Conservation (phyloP, 78 protist genomes). For the Chrysochromulina parva region DNA sequence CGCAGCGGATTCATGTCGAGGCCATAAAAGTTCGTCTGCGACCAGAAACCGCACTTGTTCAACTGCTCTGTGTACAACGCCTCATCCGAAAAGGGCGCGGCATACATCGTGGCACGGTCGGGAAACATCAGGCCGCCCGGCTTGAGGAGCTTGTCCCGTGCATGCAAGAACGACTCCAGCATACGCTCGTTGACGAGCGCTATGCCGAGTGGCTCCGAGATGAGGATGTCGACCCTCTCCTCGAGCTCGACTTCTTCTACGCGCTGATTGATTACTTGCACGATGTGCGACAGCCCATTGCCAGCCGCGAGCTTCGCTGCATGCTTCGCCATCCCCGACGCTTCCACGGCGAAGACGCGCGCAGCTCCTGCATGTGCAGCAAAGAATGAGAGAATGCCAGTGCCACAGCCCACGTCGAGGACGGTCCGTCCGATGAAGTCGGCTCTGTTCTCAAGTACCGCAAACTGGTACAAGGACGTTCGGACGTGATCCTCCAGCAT, state of each 20-base stretch:
- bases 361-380: neutral
- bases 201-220: constrained; percentile 81
- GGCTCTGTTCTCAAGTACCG: constrained; percentile 45
- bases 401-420: constrained; percentile 61
- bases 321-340: constrained; percentile 68
- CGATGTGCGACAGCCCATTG: constrained; percentile 49
- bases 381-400: constrained; percentile 30
- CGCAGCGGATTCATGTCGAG: constrained; percentile 25
- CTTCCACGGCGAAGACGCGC: constrained; percentile 79
- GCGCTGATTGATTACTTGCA: neutral
- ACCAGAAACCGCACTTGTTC: constrained; percentile 31
- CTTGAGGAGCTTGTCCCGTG: neutral
- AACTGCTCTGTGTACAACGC: constrained; percentile 35
- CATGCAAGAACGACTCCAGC: neutral
- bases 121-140: constrained; percentile 76
- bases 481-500: constrained; percentile 69
- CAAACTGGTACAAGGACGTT: constrained; percentile 54
- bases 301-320: constrained; percentile 53
- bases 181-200: constrained; percentile 64
- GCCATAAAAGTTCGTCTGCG: constrained; percentile 31
- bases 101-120: neutral
- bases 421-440: constrained; percentile 41
- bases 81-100: constrained; percentile 67
- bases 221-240: constrained; percentile 69
- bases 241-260: constrained; percentile 38